Percentiles rank a stretch among this genome's conserved stretches.
Evolutionary conservation across 192 early-diverging fungal genomes (phyloP).

Genomic region (Coemansia sp.): DNA sequence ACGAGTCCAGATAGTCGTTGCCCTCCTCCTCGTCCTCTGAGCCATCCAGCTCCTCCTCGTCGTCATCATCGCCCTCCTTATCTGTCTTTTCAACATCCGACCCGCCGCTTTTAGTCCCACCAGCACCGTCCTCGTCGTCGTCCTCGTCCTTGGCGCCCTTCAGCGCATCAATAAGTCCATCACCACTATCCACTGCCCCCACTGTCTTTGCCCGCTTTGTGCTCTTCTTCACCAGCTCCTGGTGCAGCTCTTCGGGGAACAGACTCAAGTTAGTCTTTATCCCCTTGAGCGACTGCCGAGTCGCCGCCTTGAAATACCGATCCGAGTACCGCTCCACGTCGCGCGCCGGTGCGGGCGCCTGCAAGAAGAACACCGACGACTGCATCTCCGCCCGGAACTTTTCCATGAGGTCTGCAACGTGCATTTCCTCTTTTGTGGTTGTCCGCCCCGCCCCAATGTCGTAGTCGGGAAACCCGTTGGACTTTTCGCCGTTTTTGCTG

Average conservation of each 20-base stretch:
- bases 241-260: slow-evolving; percentile 50
- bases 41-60: slow-evolving; percentile 18
- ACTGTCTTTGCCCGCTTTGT: slow-evolving; percentile 17
- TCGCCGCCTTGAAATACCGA: slow-evolving; percentile 20
- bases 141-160: slow-evolving; percentile 33
- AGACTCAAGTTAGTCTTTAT: slow-evolving; percentile 30
- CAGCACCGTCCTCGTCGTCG: slow-evolving; percentile 9
- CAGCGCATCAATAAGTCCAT: slow-evolving; percentile 22
- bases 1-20: slow-evolving; percentile 51
- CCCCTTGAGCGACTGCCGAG: slow-evolving; percentile 22
- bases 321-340: slow-evolving; percentile 52
- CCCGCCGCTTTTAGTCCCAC: slow-evolving; percentile 8
- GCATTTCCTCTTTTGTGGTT: slow-evolving; percentile 28
- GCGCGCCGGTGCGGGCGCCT: slow-evolving; percentile 25
- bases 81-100: slow-evolving; percentile 11
- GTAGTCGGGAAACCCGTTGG: slow-evolving; percentile 23
- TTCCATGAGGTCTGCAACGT: slow-evolving; percentile 27
- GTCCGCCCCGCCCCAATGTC: slow-evolving; percentile 13
- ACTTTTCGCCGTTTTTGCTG: slow-evolving; percentile 7
- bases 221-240: slow-evolving; percentile 26
- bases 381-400: slow-evolving; percentile 17
- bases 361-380: slow-evolving; percentile 42
- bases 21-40: slow-evolving; percentile 42
- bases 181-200: slow-evolving; percentile 10
- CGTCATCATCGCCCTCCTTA: slow-evolving; percentile 19